phyloP scores from a whole-genome alignment of 495 filamentous ascomycete species.

The Friedmanniomyces simplex region DNA sequence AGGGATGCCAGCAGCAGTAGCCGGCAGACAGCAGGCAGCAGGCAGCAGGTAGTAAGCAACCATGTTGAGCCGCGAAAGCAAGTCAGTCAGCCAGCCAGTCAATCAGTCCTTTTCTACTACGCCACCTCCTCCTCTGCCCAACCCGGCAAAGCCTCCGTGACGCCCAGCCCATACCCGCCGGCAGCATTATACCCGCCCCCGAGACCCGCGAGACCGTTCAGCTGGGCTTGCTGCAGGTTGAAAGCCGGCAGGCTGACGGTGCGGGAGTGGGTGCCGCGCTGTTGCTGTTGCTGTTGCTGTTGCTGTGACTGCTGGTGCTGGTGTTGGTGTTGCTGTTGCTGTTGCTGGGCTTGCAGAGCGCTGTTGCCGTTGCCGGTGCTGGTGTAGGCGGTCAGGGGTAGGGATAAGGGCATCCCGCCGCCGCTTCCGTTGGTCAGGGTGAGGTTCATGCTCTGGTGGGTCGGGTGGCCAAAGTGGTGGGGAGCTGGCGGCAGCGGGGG shows the following conservation, averaged over 20 bases:
- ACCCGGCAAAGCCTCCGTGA: constrained; percentile 53
- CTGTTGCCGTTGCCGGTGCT: no score
- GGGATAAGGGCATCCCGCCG: constrained; percentile 22
- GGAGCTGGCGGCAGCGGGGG: constrained; percentile 25
- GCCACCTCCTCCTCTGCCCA: constrained; percentile 35
- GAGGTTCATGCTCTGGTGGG: constrained; percentile 49
- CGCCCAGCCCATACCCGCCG: constrained; percentile 50
- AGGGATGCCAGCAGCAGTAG: no score
- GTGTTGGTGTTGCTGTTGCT: constrained; percentile 1
- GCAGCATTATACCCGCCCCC: constrained; percentile 4
- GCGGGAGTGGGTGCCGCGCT: constrained; percentile 9
- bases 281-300: constrained; percentile 1
- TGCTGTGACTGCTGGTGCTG: constrained; percentile 1
- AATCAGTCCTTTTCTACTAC: no score
- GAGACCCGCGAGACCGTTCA: constrained; percentile 1
- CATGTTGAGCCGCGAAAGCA: no score
- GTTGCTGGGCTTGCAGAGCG: background rate
- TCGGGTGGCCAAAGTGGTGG: constrained; percentile 37
- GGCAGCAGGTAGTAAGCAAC: no score
- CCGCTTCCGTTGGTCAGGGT: constrained; percentile 29
- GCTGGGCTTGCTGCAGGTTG: constrained; percentile 15
- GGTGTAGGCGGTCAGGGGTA: no score
- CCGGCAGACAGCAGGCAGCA: background rate
- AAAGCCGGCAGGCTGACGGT: constrained; percentile 15
- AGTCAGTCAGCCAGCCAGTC: no score